Base-by-base conservation (phyloP, 371 early-diverging fungal species). In the Circinella umbellata region DNA sequence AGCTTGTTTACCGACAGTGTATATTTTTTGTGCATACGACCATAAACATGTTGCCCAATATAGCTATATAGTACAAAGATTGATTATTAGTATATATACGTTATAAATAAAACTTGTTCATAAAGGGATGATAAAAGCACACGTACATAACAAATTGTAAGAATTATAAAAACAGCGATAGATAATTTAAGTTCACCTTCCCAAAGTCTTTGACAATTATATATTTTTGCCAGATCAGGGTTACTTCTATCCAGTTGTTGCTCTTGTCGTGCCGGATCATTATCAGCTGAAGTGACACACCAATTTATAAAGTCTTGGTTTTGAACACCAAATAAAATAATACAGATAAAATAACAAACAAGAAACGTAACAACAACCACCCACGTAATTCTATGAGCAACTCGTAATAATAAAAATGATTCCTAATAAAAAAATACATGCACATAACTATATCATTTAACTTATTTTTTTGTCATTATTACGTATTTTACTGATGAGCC, bases 151-250 rank as follows among this genome's bases (percentile, higher is more conserved):
- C 71, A 68, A 39, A 76, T 48, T 1, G 73, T 27, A 14, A 75
- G 69, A 54, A 76, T 70, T 14, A 75, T 48, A 37, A 69, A 76
- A 7, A 72, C 38, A 5, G 69, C 69, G 39, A 78, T 70, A 4
- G 69, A 62, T 46, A 78, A 73, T 34, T 78, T 78, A 17, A 78
- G 61, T 53, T 78, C 79, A 48, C 71, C 76, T 36, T 73, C 64
- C 79, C 79, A 78, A 15, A 78, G n/a, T 47, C 61, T 69, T 35
- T 66, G 61, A 54, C 79, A 78, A 37, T 78, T 75, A 48, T 73
- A 78, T 18, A 71, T 60, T 49, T 73, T 72, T 0, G 67, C 65
- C 0, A 53, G 14, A 8, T 53, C 9, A 42, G 11, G 11, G 42
- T 27, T 27, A 27, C 42, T 42, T 11, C 6, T 42, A 42, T 42